Evolutionary conservation across 2,329 filamentous ascomycete species (phyloP), one percentile per base, ranked within the genome.

Genomic region (Aspergillus novoparasiticus): DNA sequence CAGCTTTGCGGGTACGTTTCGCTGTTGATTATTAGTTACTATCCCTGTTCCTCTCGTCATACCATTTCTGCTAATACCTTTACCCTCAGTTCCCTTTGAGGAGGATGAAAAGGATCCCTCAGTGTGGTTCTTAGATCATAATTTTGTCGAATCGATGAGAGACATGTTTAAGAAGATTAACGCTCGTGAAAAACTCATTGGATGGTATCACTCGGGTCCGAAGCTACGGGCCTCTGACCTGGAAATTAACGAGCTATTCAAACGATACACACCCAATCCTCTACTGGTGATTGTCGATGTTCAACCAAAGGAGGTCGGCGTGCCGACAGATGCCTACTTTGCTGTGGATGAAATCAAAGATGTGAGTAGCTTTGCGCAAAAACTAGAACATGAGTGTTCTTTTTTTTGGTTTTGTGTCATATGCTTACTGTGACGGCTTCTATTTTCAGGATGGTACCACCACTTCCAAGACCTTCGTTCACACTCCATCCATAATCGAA

Each of bases 81-180:
- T 5, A 36, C 56, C 48, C 67, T 66, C 74, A 97, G 95, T 98
- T 53, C 95, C 95, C 1, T 99, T 99, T 76, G 95, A 99, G 81
- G 95, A 99, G 83, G 95, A 99, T 79, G 95, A 97, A 75, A 97
- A 96, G 82, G 94, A 99, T 78, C 94, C 94, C 4, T 96, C 94
- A 41, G 95, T 99, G 77, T 99, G 95, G 95, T 99, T 98, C 79
- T 83, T 99, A 69, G 95, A 99, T 79, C 95, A 99, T 86, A 98
- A 98, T 86, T 99, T 97, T 76, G 92, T 99, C 80, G 95, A 99
- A 82, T 92, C 90, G 72, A 99, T 99, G 95, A 96, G 95, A 83
- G 95, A 98, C 81, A 99, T 99, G 95, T 99, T 99, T 87, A 99
- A 99, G 86, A 98, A 98, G 84, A 94, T 99, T 85, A 99, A 99